These are phyloP conservation scores for Saccharomyces hybrid DNA, from an alignment of 1,139 yeast genomes.

Conservation along the genomic window DNA sequence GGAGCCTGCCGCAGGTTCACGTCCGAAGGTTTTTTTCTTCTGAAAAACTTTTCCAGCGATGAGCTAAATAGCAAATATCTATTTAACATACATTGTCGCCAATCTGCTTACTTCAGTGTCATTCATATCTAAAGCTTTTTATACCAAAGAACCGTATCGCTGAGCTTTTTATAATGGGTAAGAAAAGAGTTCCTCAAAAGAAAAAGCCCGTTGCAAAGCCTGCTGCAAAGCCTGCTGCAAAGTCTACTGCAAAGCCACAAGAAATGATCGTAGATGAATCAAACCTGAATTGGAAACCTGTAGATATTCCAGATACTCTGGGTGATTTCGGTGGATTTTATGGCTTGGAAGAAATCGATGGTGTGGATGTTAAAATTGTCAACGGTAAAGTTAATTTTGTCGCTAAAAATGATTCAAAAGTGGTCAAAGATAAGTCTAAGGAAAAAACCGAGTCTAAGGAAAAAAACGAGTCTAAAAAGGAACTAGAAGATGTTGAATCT, in stretches of 20 bases:
- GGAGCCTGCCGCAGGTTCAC: background rate
- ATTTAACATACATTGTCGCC: background rate
- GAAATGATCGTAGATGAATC: background rate
- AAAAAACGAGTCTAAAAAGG: conserved; percentile 11
- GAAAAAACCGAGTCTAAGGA: conserved; percentile 12
- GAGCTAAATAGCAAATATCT: background rate
- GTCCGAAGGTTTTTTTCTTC: background rate
- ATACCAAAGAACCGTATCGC: background rate
- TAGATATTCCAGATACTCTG: conserved; percentile 72
- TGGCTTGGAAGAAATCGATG: conserved; percentile 91
- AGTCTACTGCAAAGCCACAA: background rate
- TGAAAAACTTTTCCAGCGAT: background rate
- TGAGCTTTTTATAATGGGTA: background rate
- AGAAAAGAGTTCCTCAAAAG: conserved; percentile 3
- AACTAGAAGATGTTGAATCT: conserved; percentile 5
- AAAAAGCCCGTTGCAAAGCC: background rate
- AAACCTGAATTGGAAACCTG: conserved; percentile 65
- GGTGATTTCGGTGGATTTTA: conserved; percentile 87
- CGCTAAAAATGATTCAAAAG: conserved; percentile 39
- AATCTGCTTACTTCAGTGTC: background rate
- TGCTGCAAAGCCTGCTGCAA: too few species aligned
- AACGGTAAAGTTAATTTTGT: conserved; percentile 57
- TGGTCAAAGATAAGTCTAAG: conserved; percentile 7
- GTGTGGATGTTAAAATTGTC: conserved; percentile 69
- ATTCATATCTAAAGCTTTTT: background rate